Evolutionary conservation across 192 early-diverging fungal species (phyloP).

Genomic region (Pilaira anomala): DNA sequence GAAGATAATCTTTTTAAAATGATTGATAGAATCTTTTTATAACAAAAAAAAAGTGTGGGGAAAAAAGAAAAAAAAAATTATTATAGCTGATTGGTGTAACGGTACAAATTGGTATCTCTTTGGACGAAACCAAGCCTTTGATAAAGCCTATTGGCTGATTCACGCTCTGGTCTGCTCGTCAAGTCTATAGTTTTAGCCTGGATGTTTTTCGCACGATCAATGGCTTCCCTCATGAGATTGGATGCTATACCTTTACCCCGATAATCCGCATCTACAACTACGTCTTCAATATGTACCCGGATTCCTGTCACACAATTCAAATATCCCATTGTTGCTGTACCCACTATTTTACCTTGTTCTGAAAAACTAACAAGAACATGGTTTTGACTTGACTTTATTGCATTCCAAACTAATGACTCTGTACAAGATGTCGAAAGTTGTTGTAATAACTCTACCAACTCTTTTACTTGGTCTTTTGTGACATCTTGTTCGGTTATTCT

Average conservation of each 20-base stretch:
- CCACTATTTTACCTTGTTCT: conserved; percentile 24
- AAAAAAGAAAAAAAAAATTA: neutral
- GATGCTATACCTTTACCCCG: conserved; percentile 40
- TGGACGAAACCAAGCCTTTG: conserved; percentile 44
- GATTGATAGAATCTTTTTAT: neutral
- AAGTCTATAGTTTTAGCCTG: conserved; percentile 38
- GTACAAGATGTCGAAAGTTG: neutral
- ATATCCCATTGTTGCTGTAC: conserved; percentile 37
- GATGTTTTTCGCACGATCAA: conserved; percentile 9
- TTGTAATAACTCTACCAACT: neutral
- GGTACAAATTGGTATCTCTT: conserved; percentile 43
- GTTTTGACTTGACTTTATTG: conserved; percentile 4
- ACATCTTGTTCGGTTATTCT: neutral
- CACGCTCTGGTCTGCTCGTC: conserved; percentile 45
- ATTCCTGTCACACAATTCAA: conserved; percentile 36
- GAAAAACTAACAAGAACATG: neutral
- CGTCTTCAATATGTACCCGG: conserved; percentile 51
- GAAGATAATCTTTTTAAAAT: too few relatives aligned
- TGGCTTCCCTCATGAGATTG: conserved; percentile 30
- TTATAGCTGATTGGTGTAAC: conserved; percentile 16
- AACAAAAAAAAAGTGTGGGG: conserved; percentile 17
- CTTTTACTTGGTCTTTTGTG: neutral
- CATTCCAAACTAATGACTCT: neutral
- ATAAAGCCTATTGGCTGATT: conserved; percentile 43
- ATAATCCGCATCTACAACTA: conserved; percentile 33